Evolutionary conservation across 2,329 filamentous ascomycete genomes (phyloP).

Genomic region (Ilyonectria destructans): DNA sequence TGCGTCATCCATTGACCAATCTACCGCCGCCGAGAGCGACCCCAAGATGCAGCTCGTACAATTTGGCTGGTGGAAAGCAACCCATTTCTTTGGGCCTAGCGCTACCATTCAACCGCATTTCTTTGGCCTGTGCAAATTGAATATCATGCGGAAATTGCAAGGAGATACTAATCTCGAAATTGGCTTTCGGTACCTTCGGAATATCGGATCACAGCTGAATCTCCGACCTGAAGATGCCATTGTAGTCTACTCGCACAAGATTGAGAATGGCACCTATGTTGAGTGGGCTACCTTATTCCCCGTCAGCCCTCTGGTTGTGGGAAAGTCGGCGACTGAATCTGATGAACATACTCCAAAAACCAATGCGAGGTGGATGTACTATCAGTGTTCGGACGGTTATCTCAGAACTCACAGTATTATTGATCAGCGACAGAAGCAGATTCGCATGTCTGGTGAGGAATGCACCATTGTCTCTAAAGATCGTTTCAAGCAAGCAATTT

Average conservation of each 20-base stretch:
- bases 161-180: slow-evolving; percentile 14
- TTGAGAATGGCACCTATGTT: neutral
- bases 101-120: slow-evolving; percentile 15
- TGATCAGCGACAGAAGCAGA: slow-evolving; percentile 6
- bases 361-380: slow-evolving; percentile 14
- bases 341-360: neutral
- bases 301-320: too few species aligned
- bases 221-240: slow-evolving; percentile 15
- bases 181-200: slow-evolving; percentile 14
- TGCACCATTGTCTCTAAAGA: slow-evolving; percentile 2
- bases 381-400: neutral
- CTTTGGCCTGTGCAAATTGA: slow-evolving; percentile 21
- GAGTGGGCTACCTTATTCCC: slow-evolving; percentile 9
- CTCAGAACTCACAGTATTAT: neutral
- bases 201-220: slow-evolving; percentile 5
- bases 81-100: slow-evolving; percentile 12
- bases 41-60: slow-evolving; percentile 17
- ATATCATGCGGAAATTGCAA: slow-evolving; percentile 6
- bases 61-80: slow-evolving; percentile 18
- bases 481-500: neutral
- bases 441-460: neutral
- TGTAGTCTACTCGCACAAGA: neutral
- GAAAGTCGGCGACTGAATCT: neutral
- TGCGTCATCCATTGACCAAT: slow-evolving; percentile 2
- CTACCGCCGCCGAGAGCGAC: slow-evolving; percentile 8